Percentiles rank a stretch among this genome's conserved stretches.
These are phyloP conservation scores for Phytophthora hybrid DNA, from an alignment of 352 stramenopile genomes.

Conservation along the genomic window DNA sequence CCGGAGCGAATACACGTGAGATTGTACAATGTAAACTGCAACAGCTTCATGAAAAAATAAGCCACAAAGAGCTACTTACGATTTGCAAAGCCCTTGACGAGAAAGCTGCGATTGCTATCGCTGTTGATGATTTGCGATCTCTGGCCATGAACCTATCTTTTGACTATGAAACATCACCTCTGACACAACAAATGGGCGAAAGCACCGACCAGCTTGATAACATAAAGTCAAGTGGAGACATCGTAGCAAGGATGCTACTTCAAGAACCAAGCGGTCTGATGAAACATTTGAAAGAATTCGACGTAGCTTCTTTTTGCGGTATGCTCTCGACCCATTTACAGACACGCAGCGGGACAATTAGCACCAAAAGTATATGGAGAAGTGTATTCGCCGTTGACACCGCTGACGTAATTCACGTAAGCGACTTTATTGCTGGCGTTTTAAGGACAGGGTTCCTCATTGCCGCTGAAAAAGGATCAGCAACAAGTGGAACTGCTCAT, in stretches of 20 bases:
- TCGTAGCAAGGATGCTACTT: conserved; percentile 44
- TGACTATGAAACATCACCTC: conserved; percentile 29
- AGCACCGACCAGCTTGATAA: background rate
- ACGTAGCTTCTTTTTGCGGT: conserved; percentile 37
- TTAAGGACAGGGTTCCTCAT: conserved; percentile 48
- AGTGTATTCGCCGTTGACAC: conserved; percentile 48
- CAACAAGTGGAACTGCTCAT: conserved; percentile 4
- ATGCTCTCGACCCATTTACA: conserved; percentile 48
- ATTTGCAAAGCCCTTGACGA: conserved; percentile 43
- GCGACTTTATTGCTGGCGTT: conserved; percentile 54
- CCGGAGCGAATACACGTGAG: conserved; percentile 22
- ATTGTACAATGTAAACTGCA: conserved; percentile 50
- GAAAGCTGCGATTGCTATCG: conserved; percentile 36
- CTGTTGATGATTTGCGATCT: conserved; percentile 43
- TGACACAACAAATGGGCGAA: background rate
- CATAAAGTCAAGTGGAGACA: conserved; percentile 39
- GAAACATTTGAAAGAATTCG: conserved; percentile 44
- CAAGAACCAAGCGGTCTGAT: conserved; percentile 32
- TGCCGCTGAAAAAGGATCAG: background rate
- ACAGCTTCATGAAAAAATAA: conserved; percentile 58
- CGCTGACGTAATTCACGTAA: conserved; percentile 46
- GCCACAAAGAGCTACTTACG: conserved; percentile 29
- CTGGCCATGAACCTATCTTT: conserved; percentile 56
- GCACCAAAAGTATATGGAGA: conserved; percentile 54
- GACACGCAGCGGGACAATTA: conserved; percentile 39